Evolutionary conservation across 192 early-diverging fungal genomes (phyloP).

Genomic region (Coemansia sp.): DNA sequence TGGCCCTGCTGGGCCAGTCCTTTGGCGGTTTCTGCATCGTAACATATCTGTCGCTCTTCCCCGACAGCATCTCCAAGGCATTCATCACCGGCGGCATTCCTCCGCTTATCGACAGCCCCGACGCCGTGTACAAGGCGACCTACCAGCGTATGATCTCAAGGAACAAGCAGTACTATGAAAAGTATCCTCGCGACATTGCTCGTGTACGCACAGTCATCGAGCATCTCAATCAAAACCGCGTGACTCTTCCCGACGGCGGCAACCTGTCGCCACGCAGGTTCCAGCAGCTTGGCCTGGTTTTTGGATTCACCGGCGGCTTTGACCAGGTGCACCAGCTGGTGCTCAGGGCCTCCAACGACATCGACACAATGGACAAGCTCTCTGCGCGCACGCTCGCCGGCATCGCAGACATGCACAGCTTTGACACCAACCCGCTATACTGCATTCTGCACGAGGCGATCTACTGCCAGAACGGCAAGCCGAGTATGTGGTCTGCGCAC

Average conservation of each 20-base stretch:
- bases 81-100: conserved; percentile 73
- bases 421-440: conserved; percentile 66
- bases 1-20: conserved; percentile 66
- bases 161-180: conserved; percentile 65
- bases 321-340: conserved; percentile 63
- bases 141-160: conserved; percentile 64
- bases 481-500: conserved; percentile 67
- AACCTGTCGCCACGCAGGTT: conserved; percentile 65
- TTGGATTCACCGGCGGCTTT: conserved; percentile 68
- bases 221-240: conserved; percentile 50
- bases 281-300: conserved; percentile 65
- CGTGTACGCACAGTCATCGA: conserved; percentile 64
- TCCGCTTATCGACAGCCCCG: conserved; percentile 64
- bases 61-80: conserved; percentile 61
- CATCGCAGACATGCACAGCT: conserved; percentile 47
- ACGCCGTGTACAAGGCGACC: conserved; percentile 61
- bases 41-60: conserved; percentile 69
- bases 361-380: conserved; percentile 43
- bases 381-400: conserved; percentile 46
- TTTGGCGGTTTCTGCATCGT: conserved; percentile 74
- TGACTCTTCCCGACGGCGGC: conserved; percentile 64
- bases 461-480: conserved; percentile 62
- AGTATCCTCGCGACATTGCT: conserved; percentile 63
- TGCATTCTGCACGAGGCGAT: conserved; percentile 68
- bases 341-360: conserved; percentile 48